Evolutionary conservation across 2,329 filamentous ascomycete species (phyloP), one percentile per base, ranked within the genome.

Genomic region (Fusarium compactum): DNA sequence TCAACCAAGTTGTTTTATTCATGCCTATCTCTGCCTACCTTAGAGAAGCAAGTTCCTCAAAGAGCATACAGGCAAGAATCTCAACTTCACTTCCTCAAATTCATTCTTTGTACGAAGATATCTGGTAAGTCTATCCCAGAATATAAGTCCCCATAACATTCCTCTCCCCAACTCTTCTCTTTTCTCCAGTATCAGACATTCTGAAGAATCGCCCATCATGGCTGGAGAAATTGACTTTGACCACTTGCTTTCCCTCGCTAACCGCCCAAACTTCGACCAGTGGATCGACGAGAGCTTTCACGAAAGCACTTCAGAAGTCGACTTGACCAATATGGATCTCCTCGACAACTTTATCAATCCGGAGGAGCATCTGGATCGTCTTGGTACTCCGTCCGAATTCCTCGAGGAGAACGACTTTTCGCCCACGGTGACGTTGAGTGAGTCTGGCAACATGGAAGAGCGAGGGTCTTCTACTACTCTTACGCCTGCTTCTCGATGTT

Each of bases 1-100:
- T 64, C 57, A 18, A 63, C 22, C 1, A 63, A 10, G 34, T 11
- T 56, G 18, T 47, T 70, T 68, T 70, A 45, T 71, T 45, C n/a
- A 15, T 51, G 15, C 12, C 3, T 12, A 2, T 27, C 30, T 4
- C 20, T 18, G 43, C 30, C 51, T 41, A 25, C 25, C 25, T 24
- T 25, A 14, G 38, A 12, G 15, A 12, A 25, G 40, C 25, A 48
- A 55, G 24, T 46, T 40, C 30, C 25, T 51, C n/a, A 29, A 56
- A 15, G 24, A 5, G 14, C 6, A 12, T 11, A 7, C 47, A 29
- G 4, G 6, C 30, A 41, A 22, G 30, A 51, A 24, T 20, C 24
- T 29, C 34, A 46, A 32, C 16, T 29, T 22, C 20, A 53, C 57
- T 69, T 55, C 45, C 52, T 44, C 32, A 46, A 41, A 8, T 14